Conservation (phyloP, 768 basidiomycete genomes). For the Sarcodon aspratus region DNA sequence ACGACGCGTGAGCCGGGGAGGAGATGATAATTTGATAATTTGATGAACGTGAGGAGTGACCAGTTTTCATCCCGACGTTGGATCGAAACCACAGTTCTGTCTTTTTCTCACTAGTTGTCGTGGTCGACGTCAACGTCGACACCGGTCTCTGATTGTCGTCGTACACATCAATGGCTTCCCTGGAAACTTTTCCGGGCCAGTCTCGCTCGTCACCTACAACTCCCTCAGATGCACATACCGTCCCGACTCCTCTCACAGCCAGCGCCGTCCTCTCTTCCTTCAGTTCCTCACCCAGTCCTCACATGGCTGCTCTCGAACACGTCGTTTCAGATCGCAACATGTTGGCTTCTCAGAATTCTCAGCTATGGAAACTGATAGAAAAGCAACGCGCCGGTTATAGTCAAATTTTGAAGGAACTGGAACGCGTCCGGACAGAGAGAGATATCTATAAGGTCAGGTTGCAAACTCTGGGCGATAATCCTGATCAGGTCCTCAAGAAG, state of each 20-base stretch:
- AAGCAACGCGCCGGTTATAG: constrained; percentile 79
- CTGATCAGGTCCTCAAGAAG: constrained; percentile 25
- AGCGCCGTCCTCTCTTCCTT: constrained; percentile 47
- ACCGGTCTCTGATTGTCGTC: constrained; percentile 8
- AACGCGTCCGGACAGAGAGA: constrained; percentile 72
- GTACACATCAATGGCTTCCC: constrained; percentile 10
- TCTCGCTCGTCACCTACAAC: constrained; percentile 15
- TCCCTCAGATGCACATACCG: constrained; percentile 12
- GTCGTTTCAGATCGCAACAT: constrained; percentile 72
- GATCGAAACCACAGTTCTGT: too few relatives aligned
- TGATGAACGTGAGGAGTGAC: too few relatives aligned
- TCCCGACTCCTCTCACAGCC: constrained; percentile 28
- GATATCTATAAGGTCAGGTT: constrained; percentile 41
- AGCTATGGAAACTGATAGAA: constrained; percentile 93
- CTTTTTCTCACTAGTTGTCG: background rate
- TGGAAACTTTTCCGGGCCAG: constrained; percentile 6
- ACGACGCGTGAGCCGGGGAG: too few relatives aligned
- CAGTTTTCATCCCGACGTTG: too few relatives aligned
- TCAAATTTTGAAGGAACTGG: constrained; percentile 74
- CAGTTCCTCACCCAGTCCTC: constrained; percentile 40
- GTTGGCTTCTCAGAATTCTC: constrained; percentile 73
- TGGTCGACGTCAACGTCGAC: constrained; percentile 5
- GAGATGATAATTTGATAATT: too few relatives aligned
- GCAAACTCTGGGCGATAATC: constrained; percentile 29
- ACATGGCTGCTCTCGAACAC: constrained; percentile 54